phyloP scores from a whole-genome alignment of 2,329 filamentous ascomycete species.

The Orbilia ellipsospora region DNA sequence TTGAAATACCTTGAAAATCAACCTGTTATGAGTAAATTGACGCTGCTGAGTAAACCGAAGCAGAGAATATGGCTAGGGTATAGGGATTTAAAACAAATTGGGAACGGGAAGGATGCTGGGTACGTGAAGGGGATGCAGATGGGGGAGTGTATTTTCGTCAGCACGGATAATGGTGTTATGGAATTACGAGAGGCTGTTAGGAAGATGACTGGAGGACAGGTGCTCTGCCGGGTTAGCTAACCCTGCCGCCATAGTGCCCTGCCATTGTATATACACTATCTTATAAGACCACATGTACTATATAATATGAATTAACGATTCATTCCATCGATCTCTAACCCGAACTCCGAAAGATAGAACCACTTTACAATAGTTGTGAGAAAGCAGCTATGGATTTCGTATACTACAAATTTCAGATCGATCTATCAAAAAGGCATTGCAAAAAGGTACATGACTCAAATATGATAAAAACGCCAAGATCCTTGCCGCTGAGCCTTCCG shows the following conservation, averaged over 20 bases:
- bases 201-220: constrained; percentile 80
- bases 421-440: constrained; percentile 22
- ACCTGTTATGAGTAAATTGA: constrained; percentile 77
- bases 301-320: constrained; percentile 7
- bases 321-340: neutral
- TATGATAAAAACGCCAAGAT: constrained; percentile 20
- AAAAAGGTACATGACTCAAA: neutral
- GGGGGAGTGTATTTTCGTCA: constrained; percentile 84
- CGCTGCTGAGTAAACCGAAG: constrained; percentile 78
- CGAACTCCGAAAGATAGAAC: no score
- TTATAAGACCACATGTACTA: constrained; percentile 22
- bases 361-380: no score
- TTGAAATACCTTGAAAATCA: constrained; percentile 88
- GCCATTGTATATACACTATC: constrained; percentile 20
- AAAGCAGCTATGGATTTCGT: constrained; percentile 18
- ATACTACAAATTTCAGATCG: constrained; percentile 29
- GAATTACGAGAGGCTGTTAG: constrained; percentile 85
- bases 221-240: constrained; percentile 74
- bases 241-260: neutral
- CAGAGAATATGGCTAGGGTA: constrained; percentile 75
- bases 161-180: constrained; percentile 79
- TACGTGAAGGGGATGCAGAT: constrained; percentile 79
- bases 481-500: constrained; percentile 8
- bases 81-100: constrained; percentile 72
- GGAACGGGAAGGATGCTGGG: constrained; percentile 74